Evolutionary conservation across 2,329 filamentous ascomycete species (phyloP).

Genomic region (Magnaporthiopsis incrustans): DNA sequence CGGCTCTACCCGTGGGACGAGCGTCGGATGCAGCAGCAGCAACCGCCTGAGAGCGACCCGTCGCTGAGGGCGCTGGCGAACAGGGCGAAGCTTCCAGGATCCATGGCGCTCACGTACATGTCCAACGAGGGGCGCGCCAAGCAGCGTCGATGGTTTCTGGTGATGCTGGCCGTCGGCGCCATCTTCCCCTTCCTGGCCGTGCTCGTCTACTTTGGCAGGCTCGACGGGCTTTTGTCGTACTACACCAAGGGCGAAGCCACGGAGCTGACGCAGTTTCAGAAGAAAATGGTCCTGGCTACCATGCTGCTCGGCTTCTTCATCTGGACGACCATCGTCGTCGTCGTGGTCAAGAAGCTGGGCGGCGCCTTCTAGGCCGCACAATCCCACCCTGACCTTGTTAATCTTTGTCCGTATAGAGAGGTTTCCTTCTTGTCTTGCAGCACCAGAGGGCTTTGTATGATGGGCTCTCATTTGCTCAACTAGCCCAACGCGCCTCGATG

Average conservation of each 20-base stretch:
- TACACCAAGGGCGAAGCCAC: slow-evolving; percentile 37
- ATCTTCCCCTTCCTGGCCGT: slow-evolving; percentile 40
- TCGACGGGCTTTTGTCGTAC: slow-evolving; percentile 40
- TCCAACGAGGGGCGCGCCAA: slow-evolving; percentile 20
- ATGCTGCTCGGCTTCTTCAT: slow-evolving; percentile 18
- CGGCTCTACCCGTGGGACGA: slow-evolving; percentile 19
- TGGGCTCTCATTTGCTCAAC: background rate
- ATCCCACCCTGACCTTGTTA: background rate
- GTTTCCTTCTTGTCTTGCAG: background rate
- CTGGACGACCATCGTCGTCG: slow-evolving; percentile 15
- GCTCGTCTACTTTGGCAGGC: slow-evolving; percentile 34
- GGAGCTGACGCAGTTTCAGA: slow-evolving; percentile 29
- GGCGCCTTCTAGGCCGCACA: background rate
- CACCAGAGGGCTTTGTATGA: background rate
- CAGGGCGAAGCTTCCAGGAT: background rate
- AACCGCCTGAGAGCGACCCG: slow-evolving; percentile 10
- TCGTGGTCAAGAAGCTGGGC: slow-evolving; percentile 12
- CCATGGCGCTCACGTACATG: slow-evolving; percentile 17
- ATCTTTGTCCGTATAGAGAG: background rate
- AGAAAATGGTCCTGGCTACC: slow-evolving; percentile 25
- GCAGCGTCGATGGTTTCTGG: slow-evolving; percentile 29
- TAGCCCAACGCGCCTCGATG: background rate
- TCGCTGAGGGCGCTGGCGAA: slow-evolving; percentile 13
- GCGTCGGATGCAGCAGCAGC: slow-evolving; percentile 8
- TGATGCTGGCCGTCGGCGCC: slow-evolving; percentile 28